Conservation (phyloP, 2,329 filamentous ascomycete genomes). For the Calonectria pseudoturangicola region DNA sequence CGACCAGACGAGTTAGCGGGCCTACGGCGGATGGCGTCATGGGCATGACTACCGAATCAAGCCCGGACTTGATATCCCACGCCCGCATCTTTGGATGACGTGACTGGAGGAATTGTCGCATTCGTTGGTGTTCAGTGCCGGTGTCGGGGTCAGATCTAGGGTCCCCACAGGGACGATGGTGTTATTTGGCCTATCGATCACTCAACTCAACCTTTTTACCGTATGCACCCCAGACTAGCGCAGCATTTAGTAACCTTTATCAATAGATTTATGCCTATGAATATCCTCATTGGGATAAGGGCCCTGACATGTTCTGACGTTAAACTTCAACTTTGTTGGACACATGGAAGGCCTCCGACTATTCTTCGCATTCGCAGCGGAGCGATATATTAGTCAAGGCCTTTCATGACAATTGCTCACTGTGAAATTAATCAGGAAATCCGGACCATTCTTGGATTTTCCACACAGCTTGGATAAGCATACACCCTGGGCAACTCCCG, state of each 20-base stretch:
- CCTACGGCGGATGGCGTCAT: constrained; percentile 51
- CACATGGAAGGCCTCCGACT: not conserved
- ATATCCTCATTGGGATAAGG: constrained; percentile 29
- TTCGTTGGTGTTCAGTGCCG: constrained; percentile 40
- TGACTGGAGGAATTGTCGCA: constrained; percentile 42
- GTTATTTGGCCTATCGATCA: constrained; percentile 55
- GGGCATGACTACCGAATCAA: constrained; percentile 47
- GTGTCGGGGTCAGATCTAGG: constrained; percentile 46
- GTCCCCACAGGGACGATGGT: constrained; percentile 51
- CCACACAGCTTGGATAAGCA: not conserved
- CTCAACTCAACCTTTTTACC: constrained; percentile 43
- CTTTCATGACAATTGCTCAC: not conserved
- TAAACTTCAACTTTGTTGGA: constrained; percentile 4
- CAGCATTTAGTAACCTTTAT: not conserved
- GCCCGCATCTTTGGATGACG: constrained; percentile 48
- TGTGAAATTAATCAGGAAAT: not conserved
- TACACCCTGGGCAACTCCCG: not conserved
- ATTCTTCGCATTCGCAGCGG: not conserved
- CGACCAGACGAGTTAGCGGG: constrained; percentile 29
- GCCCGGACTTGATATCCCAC: constrained; percentile 40
- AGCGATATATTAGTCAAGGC: not conserved
- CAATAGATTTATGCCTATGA: not conserved
- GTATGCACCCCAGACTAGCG: constrained; percentile 24
- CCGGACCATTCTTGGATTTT: not conserved
- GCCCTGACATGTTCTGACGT: constrained; percentile 10